These are phyloP conservation scores for Psilocybe cubensis DNA, from an alignment of 768 basidiomycete species.

Conservation along the genomic window DNA sequence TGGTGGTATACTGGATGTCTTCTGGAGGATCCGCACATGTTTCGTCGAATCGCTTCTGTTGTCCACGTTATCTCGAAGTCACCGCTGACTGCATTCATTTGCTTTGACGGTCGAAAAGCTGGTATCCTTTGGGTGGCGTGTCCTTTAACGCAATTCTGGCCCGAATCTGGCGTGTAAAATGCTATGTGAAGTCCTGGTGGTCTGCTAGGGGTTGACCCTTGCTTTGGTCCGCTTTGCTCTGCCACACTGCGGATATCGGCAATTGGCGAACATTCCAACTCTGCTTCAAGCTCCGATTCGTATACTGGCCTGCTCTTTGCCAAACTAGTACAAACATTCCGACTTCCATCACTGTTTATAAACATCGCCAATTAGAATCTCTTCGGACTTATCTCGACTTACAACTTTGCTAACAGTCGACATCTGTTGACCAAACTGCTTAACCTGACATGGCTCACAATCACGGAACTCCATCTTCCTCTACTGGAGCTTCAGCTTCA, in stretches of 20 bases:
- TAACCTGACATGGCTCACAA: conserved; percentile 11
- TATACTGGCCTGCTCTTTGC: background rate
- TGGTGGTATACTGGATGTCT: too few relatives aligned
- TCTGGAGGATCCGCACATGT: too few relatives aligned
- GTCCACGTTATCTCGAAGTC: too few relatives aligned
- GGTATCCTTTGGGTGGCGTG: too few relatives aligned
- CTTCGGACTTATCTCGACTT: background rate
- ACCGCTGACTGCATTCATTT: too few relatives aligned
- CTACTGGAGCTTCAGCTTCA: conserved; percentile 16
- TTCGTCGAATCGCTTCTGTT: too few relatives aligned
- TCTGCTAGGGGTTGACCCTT: background rate
- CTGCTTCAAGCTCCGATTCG: background rate
- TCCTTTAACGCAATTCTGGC: too few relatives aligned
- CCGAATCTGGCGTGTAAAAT: too few relatives aligned
- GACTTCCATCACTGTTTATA: background rate
- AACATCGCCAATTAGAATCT: background rate
- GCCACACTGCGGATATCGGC: background rate
- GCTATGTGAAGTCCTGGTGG: background rate
- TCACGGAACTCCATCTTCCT: conserved; percentile 7
- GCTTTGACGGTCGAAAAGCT: too few relatives aligned
- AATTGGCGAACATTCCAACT: background rate
- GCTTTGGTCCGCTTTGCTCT: background rate
- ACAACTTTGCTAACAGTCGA: background rate
- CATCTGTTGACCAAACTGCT: background rate
- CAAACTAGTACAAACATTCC: background rate